Percentiles rank a stretch among this genome's conserved stretches.
These are phyloP conservation scores for Ustilaginoidea virens DNA, from an alignment of 2,329 filamentous ascomycete genomes.

Conservation along the genomic window DNA sequence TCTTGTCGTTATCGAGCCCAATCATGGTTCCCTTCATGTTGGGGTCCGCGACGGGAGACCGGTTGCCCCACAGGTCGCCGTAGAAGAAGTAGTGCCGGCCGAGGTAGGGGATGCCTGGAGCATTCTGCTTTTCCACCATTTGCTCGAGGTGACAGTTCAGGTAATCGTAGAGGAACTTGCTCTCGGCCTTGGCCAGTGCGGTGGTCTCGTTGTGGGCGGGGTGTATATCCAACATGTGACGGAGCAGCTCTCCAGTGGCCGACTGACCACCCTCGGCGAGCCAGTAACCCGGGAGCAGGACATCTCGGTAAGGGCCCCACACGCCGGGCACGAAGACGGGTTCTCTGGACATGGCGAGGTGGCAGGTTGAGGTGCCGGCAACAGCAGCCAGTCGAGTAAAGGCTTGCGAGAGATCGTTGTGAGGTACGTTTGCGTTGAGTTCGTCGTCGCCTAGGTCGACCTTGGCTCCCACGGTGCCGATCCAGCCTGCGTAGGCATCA, in stretches of 20 bases:
- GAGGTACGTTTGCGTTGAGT: slow-evolving; percentile 49
- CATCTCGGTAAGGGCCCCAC: slow-evolving; percentile 94
- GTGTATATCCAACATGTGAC: slow-evolving; percentile 90
- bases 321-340: slow-evolving; percentile 91
- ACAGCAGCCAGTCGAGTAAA: slow-evolving; percentile 89
- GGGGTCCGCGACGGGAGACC: slow-evolving; percentile 81
- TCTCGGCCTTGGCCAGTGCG: slow-evolving; percentile 65
- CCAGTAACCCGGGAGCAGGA: slow-evolving; percentile 84
- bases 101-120: slow-evolving; percentile 70
- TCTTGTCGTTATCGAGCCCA: slow-evolving; percentile 75
- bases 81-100: slow-evolving; percentile 97
- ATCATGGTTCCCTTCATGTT: slow-evolving; percentile 86
- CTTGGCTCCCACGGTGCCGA: slow-evolving; percentile 95
- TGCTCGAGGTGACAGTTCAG: slow-evolving; percentile 76
- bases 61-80: slow-evolving; percentile 92
- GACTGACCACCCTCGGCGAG: slow-evolving; percentile 96
- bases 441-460: slow-evolving; percentile 56
- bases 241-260: slow-evolving; percentile 85
- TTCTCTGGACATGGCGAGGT: slow-evolving; percentile 86
- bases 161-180: slow-evolving; percentile 88
- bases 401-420: slow-evolving; percentile 81
- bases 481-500: slow-evolving; percentile 96
- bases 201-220: slow-evolving; percentile 72
- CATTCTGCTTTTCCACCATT: slow-evolving; percentile 51
- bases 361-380: slow-evolving; percentile 92